Conservation (phyloP, 2,329 filamentous ascomycete genomes). For the Sporothrix brasiliensis region DNA sequence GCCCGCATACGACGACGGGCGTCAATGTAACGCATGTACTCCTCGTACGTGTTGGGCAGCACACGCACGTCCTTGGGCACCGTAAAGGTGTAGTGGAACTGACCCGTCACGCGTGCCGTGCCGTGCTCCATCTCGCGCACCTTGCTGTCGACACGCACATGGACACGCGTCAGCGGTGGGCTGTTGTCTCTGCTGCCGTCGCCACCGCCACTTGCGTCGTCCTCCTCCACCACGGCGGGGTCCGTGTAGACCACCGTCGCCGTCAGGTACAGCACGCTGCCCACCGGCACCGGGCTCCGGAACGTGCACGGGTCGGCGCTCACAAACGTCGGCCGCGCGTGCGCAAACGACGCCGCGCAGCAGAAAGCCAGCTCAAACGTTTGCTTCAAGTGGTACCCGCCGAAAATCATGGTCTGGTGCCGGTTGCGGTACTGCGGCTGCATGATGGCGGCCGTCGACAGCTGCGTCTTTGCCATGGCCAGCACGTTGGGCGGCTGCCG, state of each 20-base stretch:
- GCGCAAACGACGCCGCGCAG: conserved; percentile 49
- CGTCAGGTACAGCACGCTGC: conserved; percentile 73
- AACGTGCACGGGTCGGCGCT: conserved; percentile 70
- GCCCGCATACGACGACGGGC: conserved; percentile 47
- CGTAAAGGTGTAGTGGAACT: conserved; percentile 70
- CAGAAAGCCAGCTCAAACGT: conserved; percentile 78
- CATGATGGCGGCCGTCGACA: conserved; percentile 69
- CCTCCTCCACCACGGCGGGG: conserved; percentile 49
- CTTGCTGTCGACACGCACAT: conserved; percentile 71
- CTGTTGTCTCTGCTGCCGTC: conserved; percentile 35
- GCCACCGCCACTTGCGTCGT: neutral
- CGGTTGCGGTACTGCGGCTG: conserved; percentile 60
- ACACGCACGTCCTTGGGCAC: conserved; percentile 47
- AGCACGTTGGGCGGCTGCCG: conserved; percentile 49
- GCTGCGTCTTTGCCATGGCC: conserved; percentile 63
- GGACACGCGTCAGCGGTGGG: conserved; percentile 55
- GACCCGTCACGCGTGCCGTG: conserved; percentile 67
- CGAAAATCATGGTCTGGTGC: conserved; percentile 79
- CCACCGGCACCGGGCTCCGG: conserved; percentile 73
- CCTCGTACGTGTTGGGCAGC: conserved; percentile 47
- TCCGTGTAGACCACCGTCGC: conserved; percentile 74
- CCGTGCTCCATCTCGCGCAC: conserved; percentile 68
- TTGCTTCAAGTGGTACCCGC: conserved; percentile 72
- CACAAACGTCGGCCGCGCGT: conserved; percentile 32
- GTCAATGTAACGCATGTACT: conserved; percentile 51